These are phyloP conservation scores for Clonostachys rhizophaga DNA, from an alignment of 2,329 filamentous ascomycete species.

Conservation along the genomic window DNA sequence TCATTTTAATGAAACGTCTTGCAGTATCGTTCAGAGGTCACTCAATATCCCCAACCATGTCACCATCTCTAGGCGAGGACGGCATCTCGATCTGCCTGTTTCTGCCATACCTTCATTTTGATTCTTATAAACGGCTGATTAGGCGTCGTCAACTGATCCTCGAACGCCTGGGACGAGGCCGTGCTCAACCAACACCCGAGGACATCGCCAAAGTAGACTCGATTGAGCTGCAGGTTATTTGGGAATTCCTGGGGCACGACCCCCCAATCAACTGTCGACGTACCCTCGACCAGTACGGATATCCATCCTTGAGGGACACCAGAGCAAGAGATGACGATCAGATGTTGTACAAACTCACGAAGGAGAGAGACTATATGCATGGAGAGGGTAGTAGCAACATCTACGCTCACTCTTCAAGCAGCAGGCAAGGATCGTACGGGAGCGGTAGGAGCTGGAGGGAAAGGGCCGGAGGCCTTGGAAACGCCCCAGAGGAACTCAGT, in stretches of 20 bases:
- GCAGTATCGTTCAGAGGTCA: conserved; percentile 28
- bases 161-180: conserved; percentile 45
- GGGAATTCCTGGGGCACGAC: conserved; percentile 57
- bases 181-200: conserved; percentile 49
- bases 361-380: conserved; percentile 26
- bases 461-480: conserved; percentile 9
- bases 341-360: conserved; percentile 63
- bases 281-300: conserved; percentile 60
- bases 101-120: conserved; percentile 59
- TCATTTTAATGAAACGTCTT: not conserved
- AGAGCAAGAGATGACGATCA: conserved; percentile 59
- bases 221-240: conserved; percentile 55
- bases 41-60: conserved; percentile 17
- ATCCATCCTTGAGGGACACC: conserved; percentile 57
- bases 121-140: conserved; percentile 55
- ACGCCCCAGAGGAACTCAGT: conserved; percentile 12
- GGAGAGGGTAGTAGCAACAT: conserved; percentile 13
- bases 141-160: conserved; percentile 50
- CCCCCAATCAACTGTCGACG: conserved; percentile 57
- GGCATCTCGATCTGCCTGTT: conserved; percentile 42
- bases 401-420: conserved; percentile 20
- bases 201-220: conserved; percentile 49
- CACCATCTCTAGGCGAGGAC: conserved; percentile 15
- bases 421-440: conserved; percentile 13
- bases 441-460: conserved; percentile 20